phyloP scores from a whole-genome alignment of 768 basidiomycete genomes.

The Suillus clintonianus region DNA sequence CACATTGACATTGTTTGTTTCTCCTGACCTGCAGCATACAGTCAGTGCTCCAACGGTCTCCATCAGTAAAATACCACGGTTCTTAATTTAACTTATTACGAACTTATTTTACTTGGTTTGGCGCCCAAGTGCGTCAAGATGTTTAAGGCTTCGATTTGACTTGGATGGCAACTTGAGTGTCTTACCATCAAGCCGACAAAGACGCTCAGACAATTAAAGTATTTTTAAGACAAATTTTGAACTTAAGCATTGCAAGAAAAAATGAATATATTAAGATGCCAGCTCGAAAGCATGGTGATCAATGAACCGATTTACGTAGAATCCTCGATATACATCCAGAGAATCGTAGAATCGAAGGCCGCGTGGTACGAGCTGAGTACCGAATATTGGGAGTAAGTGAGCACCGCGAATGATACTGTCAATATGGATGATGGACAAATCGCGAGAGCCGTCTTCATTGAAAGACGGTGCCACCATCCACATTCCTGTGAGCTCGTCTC shows the following conservation, averaged over 20 bases:
- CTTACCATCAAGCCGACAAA: neutral
- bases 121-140: neutral
- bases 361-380: slow-evolving; percentile 17
- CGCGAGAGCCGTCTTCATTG: slow-evolving; percentile 1
- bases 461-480: slow-evolving; percentile 17
- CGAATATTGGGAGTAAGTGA: slow-evolving; percentile 33
- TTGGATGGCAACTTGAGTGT: neutral
- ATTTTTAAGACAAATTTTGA: neutral
- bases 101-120: neutral
- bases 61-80: neutral
- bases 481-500: slow-evolving; percentile 24
- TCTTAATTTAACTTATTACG: neutral
- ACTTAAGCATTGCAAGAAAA: too few relatives aligned
- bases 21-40: too few relatives aligned
- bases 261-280: slow-evolving; percentile 18
- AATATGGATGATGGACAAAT: slow-evolving; percentile 12
- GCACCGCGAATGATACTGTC: slow-evolving; percentile 9
- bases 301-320: too few relatives aligned
- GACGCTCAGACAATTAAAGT: neutral
- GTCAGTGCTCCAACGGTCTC: too few relatives aligned
- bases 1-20: too few relatives aligned
- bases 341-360: slow-evolving; percentile 16
- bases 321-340: slow-evolving; percentile 10
- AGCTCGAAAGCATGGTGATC: neutral
- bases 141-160: neutral